Evolutionary conservation across 176 grass and related monocot species (phyloP).

Genomic region (Aegilops longissima): DNA sequence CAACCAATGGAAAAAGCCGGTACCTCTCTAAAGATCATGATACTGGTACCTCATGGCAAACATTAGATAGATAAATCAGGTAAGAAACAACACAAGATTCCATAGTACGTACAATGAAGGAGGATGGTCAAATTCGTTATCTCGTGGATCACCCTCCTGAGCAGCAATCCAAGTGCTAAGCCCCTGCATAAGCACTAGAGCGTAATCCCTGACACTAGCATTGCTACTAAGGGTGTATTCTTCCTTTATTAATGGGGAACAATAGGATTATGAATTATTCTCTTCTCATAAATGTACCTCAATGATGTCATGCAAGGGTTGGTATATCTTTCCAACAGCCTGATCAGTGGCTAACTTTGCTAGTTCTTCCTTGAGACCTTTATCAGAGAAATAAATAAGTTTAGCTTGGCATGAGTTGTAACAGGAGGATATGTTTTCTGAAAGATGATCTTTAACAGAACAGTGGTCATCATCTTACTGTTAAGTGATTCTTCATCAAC

Average conservation of each 20-base stretch:
- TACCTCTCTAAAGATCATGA: not conserved
- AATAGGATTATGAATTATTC: not conserved
- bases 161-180: constrained; percentile 74
- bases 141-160: constrained; percentile 40
- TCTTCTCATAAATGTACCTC: constrained; percentile 58
- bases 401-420: constrained; percentile 28
- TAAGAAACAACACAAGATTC: constrained; percentile 17
- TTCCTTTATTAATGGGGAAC: not conserved
- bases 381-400: constrained; percentile 19
- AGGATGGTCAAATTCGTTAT: constrained; percentile 63
- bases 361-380: constrained; percentile 67
- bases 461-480: constrained; percentile 38
- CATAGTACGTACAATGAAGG: constrained; percentile 71
- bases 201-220: constrained; percentile 6
- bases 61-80: constrained; percentile 6
- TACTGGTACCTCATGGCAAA: not conserved
- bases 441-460: constrained; percentile 24
- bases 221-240: constrained; percentile 2
- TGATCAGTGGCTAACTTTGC: constrained; percentile 53
- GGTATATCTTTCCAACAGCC: constrained; percentile 63
- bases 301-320: constrained; percentile 70
- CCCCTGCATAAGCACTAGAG: constrained; percentile 51
- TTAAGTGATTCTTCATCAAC: constrained; percentile 69
- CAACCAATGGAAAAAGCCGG: not conserved
- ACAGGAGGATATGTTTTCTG: not conserved